These are phyloP conservation scores for Candida insectalens DNA, from an alignment of 805 yeast genomes.

Conservation along the genomic window DNA sequence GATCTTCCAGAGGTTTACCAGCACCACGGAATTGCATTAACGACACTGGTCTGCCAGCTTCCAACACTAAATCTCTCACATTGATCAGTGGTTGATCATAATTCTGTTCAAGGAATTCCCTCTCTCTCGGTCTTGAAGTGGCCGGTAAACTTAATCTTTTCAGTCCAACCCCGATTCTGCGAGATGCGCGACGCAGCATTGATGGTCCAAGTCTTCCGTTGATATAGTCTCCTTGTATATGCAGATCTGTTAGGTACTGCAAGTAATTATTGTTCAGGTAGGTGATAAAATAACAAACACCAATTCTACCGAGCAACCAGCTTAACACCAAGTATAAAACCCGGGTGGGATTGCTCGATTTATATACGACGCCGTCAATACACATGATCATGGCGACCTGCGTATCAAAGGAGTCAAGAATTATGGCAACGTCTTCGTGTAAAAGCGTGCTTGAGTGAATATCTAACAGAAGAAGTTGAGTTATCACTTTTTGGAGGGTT, in stretches of 20 bases:
- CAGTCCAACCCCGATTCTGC: too few species aligned
- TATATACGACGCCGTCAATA: constrained; percentile 6
- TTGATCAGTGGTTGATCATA: too few species aligned
- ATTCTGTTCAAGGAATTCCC: too few species aligned
- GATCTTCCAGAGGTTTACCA: background rate
- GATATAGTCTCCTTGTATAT: constrained; percentile 15
- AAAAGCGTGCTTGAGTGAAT: background rate
- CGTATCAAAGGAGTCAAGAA: too few species aligned
- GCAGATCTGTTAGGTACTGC: constrained; percentile 11
- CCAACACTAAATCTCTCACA: too few species aligned
- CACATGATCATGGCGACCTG: constrained; percentile 6
- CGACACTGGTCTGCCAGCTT: too few species aligned
- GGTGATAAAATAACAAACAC: background rate
- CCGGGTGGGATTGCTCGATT: background rate
- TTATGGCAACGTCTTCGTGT: too few species aligned
- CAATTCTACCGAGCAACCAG: constrained; percentile 1
- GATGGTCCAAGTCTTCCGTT: constrained; percentile 15
- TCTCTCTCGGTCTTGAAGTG: too few species aligned
- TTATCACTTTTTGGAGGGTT: background rate
- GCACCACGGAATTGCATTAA: background rate
- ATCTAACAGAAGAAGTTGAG: background rate
- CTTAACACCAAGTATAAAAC: background rate
- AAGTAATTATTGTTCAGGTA: constrained; percentile 5
- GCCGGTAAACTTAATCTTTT: too few species aligned
- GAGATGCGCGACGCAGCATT: constrained; percentile 8